Evolutionary conservation across 2,329 filamentous ascomycete genomes (phyloP), one percentile per base, ranked within the genome.

Genomic region (Pseudogymnoascus sp.): DNA sequence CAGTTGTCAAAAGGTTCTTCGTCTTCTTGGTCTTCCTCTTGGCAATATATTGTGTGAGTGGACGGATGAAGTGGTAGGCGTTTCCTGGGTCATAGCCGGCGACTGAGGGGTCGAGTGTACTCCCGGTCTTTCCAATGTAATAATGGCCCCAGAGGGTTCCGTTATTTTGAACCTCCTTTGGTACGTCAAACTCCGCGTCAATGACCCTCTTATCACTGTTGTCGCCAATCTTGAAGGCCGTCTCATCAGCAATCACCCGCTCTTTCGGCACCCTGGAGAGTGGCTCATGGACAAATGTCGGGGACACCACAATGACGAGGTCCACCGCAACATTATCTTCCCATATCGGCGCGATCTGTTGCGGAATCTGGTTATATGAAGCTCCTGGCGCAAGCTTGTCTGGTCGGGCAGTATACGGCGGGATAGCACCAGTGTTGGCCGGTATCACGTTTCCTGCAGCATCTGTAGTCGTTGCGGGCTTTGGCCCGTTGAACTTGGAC

Each of bases 91-190:
- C 89, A 74, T 91, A 99, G 64, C 81, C 82, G 0, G 85, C 79
- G 63, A 85, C 82, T 9, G 82, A 82, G 2, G 93, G 93, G 71
- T 97, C 93, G 33, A 96, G 78, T 63, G 84, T 81, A 64, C 85
- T 84, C 62, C 93, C 93, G 9, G 86, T 78, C 67, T 96, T 84
- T 10, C 86, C 91, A 65, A 97, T 80, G 71, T 92, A 96, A 76
- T 97, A 96, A 75, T 99, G 95, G 2, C 90, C 93, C 87, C 91
- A 97, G 9, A 99, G 83, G 1, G 93, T 97, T 35, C 91, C 92
- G 74, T 97, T 97, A 68, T 92, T 83, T 79, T 97, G 93, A 0
- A 96, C 92, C 44, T 85, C 81, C 66, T 81, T 80, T 2, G 95
- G 93, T 3, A 97, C 86, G 2, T 81, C 77, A 72, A 99, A 91